Conservation (phyloP, 2,329 filamentous ascomycete species). For the Diaporthe amygdali region DNA sequence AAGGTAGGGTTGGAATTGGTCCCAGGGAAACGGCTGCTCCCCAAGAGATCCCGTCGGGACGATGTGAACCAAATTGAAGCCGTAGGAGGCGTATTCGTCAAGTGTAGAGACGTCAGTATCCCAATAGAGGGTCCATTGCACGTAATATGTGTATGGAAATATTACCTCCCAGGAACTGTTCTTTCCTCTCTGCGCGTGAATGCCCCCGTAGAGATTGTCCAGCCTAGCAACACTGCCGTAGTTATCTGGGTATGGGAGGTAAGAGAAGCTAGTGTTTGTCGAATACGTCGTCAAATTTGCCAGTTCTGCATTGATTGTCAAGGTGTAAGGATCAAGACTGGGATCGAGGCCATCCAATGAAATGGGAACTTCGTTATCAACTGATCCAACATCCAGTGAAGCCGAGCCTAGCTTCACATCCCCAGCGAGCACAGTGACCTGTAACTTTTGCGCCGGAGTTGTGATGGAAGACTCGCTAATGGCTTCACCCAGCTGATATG, state of each 20-base stretch:
- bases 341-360: slow-evolving; percentile 15
- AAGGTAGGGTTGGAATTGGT: slow-evolving; percentile 29
- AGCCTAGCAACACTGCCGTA: slow-evolving; percentile 29
- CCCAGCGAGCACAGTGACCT: slow-evolving; percentile 18
- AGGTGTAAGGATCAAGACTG: slow-evolving; percentile 22
- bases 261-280: slow-evolving; percentile 24
- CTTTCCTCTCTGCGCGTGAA: slow-evolving; percentile 26
- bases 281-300: slow-evolving; percentile 18
- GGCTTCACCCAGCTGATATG: slow-evolving; percentile 41
- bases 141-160: slow-evolving; percentile 29
- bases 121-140: slow-evolving; percentile 31
- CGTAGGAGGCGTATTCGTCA: slow-evolving; percentile 26
- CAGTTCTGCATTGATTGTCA: slow-evolving; percentile 23
- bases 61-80: slow-evolving; percentile 31
- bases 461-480: slow-evolving; percentile 29
- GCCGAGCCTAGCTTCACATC: slow-evolving; percentile 8
- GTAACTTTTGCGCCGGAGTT: slow-evolving; percentile 1
- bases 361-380: slow-evolving; percentile 24
- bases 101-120: slow-evolving; percentile 28
- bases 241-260: slow-evolving; percentile 24
- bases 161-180: slow-evolving; percentile 26
- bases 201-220: slow-evolving; percentile 28
- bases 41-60: slow-evolving; percentile 27
- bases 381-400: slow-evolving; percentile 24
- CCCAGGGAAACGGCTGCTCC: slow-evolving; percentile 28